Evolutionary conservation across 371 early-diverging fungal genomes (phyloP).

Genomic region (Mucor sp.): DNA sequence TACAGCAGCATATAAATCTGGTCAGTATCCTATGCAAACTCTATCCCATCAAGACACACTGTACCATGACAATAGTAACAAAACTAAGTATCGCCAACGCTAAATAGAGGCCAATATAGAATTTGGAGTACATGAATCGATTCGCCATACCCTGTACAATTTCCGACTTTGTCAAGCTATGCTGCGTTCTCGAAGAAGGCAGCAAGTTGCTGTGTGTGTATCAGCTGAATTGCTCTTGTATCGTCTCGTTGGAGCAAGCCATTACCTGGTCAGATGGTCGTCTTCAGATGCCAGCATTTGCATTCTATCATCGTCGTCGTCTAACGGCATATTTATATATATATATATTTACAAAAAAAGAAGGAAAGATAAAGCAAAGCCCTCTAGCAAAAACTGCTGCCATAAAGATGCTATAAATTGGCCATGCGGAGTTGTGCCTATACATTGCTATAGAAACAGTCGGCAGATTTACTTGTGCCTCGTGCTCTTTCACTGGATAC

Average conservation of each 20-base stretch:
- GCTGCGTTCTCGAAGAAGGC: slow-evolving; percentile 41
- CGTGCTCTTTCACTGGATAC: too few relatives aligned
- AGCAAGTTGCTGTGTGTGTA: background rate
- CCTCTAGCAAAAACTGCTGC: background rate
- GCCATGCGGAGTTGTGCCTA: background rate
- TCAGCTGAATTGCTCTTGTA: background rate
- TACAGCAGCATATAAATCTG: background rate
- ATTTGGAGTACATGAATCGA: slow-evolving; percentile 75
- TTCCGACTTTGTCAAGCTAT: slow-evolving; percentile 64
- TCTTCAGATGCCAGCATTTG: slow-evolving; percentile 25
- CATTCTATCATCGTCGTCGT: slow-evolving; percentile 25
- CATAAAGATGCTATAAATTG: background rate
- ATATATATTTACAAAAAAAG: background rate
- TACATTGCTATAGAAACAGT: background rate
- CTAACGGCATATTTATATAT: slow-evolving; percentile 17
- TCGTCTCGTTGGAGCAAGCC: background rate
- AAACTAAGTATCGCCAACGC: slow-evolving; percentile 64
- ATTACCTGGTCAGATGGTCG: slow-evolving; percentile 8
- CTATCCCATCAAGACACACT: background rate
- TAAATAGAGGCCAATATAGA: slow-evolving; percentile 74
- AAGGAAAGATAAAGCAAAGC: background rate
- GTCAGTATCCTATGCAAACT: background rate
- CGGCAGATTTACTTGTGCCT: background rate
- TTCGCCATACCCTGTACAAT: slow-evolving; percentile 74
- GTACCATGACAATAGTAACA: slow-evolving; percentile 66